phyloP scores from a whole-genome alignment of 176 grass and related monocot species.

The Poa annua region DNA sequence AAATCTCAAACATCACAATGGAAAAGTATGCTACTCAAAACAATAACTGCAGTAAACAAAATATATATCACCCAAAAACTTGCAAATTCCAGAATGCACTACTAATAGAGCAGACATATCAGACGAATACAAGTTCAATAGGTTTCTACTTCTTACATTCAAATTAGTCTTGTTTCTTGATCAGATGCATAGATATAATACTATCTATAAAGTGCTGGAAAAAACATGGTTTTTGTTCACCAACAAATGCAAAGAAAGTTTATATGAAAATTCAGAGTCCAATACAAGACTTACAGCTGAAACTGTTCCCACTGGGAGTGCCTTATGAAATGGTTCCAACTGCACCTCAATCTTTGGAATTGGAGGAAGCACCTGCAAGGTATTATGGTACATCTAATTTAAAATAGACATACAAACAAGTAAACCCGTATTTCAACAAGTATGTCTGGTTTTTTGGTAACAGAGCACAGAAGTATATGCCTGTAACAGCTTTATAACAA shows the following conservation, averaged over 20 bases:
- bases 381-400: constrained; percentile 11
- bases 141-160: background rate
- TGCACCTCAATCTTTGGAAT: constrained; percentile 78
- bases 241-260: background rate
- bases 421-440: background rate
- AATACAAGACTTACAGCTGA: constrained; percentile 65
- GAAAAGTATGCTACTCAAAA: constrained; percentile 29
- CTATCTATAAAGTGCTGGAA: background rate
- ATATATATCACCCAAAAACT: background rate
- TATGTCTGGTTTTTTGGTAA: background rate
- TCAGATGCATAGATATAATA: background rate
- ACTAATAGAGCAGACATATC: background rate
- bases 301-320: constrained; percentile 72
- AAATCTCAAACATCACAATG: constrained; percentile 13
- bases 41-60: background rate
- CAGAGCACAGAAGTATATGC: background rate
- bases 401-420: constrained; percentile 30
- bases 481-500: background rate
- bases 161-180: constrained; percentile 27
- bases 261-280: background rate
- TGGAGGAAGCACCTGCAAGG: constrained; percentile 64
- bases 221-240: background rate
- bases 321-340: constrained; percentile 75
- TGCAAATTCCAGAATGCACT: background rate
- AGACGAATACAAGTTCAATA: background rate